Evolutionary conservation across 257 asterid species (phyloP), one percentile per base, ranked within the genome.

Genomic region (Henckelia pumila): DNA sequence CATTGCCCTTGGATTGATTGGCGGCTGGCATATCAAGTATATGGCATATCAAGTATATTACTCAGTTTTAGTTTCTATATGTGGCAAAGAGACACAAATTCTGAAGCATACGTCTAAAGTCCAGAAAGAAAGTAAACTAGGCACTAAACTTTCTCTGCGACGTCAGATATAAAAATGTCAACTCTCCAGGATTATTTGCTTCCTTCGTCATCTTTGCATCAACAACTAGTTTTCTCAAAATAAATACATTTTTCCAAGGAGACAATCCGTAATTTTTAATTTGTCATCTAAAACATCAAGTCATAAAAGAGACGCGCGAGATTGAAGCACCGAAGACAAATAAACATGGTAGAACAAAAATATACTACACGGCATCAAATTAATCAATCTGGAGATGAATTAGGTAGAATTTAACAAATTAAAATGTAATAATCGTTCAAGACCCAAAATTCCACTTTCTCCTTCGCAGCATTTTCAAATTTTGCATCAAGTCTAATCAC

Each of bases 1-100:
- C 62, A 75, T 57, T 24, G 76, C 70, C 70, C 70, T 77, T n/a
- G 78, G 63, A 67, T 68, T 58, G 69, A 25, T 60, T 10, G 69
- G 52, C 59, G 70, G 40, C 82, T 81, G 76, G 56, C 47, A 66
- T 29, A 57, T 65, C 24, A 76, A 56, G 50, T 60, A 4, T 25
- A 55, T 59, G 76, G 56, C 47, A 66, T 29, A 57, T 65, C 24
- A 76, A 56, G 50, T 60, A 4, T 25, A 55, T 59, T 61, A 53
- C 30, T 66, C 56, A 73, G 57, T 61, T 32, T 26, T 55, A 21
- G 59, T 65, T 37, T 63, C 25, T 50, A 17, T 16, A 33, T 8
- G 40, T 58, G 50, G 30, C 6, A 21, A 19, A 71, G 53, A 75
- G 53, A 75, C 30, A 19, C 3, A 50, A 25, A n/a, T 30, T 49